Conservation (phyloP, 1,284 basidiomycete genomes). For the Cryptococcus hybrid region DNA sequence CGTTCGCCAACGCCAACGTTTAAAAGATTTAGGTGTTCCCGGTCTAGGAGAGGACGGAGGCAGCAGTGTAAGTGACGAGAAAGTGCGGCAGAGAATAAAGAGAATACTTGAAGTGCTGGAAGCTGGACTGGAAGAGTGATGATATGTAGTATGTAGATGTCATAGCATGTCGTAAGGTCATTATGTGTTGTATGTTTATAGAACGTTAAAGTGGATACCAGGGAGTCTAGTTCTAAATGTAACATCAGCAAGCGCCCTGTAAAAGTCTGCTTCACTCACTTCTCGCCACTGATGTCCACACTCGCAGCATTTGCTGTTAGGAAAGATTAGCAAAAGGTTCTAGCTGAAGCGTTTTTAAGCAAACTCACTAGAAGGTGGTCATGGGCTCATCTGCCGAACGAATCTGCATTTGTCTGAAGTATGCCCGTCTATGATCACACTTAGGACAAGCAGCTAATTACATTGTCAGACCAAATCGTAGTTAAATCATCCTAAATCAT, state of each 20-base stretch:
- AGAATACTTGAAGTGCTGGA: slow-evolving; percentile 41
- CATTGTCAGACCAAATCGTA: not conserved
- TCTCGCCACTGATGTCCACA: slow-evolving; percentile 51
- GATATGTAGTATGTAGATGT: slow-evolving; percentile 1
- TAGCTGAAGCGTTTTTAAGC: not conserved
- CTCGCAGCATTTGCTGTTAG: slow-evolving; percentile 44
- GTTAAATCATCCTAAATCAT: not conserved
- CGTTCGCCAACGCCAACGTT: slow-evolving; percentile 24
- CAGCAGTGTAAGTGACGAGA: slow-evolving; percentile 5
- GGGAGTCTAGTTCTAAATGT: not conserved
- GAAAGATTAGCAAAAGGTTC: not conserved
- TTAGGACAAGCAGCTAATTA: slow-evolving; percentile 75
- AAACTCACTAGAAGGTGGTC: slow-evolving; percentile 78
- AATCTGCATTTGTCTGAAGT: slow-evolving; percentile 96
- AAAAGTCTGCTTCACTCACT: slow-evolving; percentile 15
- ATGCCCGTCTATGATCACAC: slow-evolving; percentile 84
- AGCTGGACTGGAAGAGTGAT: slow-evolving; percentile 30
- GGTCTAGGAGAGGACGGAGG: slow-evolving; percentile 26
- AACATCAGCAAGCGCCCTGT: not conserved
- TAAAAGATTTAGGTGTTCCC: slow-evolving; percentile 38
- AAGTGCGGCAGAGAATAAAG: slow-evolving; percentile 26
- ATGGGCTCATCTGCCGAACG: slow-evolving; percentile 94
- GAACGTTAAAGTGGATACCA: not conserved
- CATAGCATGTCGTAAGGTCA: slow-evolving; percentile 5
- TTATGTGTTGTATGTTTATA: slow-evolving; percentile 2